These are phyloP conservation scores for Rhizophlyctis rosea DNA, from an alignment of 192 early-diverging fungal genomes.

Conservation along the genomic window DNA sequence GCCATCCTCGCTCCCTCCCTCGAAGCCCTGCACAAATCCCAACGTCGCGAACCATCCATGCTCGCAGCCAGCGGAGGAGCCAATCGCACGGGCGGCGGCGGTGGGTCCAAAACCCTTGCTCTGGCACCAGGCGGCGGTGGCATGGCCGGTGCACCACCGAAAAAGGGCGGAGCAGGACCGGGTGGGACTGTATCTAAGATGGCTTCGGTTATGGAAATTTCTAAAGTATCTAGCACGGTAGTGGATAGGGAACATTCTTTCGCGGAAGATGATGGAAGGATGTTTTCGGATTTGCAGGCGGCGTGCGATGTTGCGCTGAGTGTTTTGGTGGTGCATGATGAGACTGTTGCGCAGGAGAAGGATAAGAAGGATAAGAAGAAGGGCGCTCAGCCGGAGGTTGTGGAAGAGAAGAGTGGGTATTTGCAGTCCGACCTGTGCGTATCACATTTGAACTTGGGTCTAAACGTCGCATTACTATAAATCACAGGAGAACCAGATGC, in stretches of 20 bases:
- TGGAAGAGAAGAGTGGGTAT: constrained; percentile 34
- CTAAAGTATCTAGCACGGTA: not conserved
- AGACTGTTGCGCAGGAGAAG: constrained; percentile 29
- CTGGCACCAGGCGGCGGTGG: constrained; percentile 10
- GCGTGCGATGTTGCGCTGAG: constrained; percentile 34
- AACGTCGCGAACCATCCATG: constrained; percentile 9
- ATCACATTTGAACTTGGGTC: not conserved
- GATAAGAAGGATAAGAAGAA: constrained; percentile 52
- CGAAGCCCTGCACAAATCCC: constrained; percentile 19
- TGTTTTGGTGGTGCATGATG: constrained; percentile 33
- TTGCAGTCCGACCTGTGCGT: not conserved
- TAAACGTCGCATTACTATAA: not conserved
- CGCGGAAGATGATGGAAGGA: constrained; percentile 26
- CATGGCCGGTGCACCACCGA: not conserved
- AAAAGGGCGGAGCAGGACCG: not conserved
- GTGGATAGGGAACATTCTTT: constrained; percentile 22
- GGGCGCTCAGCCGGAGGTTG: constrained; percentile 19
- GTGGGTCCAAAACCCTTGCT: not conserved
- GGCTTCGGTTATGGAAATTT: constrained; percentile 22
- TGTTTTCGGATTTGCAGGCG: constrained; percentile 42
- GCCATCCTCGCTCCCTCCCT: constrained; percentile 5
- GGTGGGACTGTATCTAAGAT: constrained; percentile 13
- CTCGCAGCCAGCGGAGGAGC: constrained; percentile 12
- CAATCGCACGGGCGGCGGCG: not conserved
- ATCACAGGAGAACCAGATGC: constrained; percentile 39